Evolutionary conservation across 2,329 filamentous ascomycete species (phyloP).

Genomic region (Beauveria caledonica): DNA sequence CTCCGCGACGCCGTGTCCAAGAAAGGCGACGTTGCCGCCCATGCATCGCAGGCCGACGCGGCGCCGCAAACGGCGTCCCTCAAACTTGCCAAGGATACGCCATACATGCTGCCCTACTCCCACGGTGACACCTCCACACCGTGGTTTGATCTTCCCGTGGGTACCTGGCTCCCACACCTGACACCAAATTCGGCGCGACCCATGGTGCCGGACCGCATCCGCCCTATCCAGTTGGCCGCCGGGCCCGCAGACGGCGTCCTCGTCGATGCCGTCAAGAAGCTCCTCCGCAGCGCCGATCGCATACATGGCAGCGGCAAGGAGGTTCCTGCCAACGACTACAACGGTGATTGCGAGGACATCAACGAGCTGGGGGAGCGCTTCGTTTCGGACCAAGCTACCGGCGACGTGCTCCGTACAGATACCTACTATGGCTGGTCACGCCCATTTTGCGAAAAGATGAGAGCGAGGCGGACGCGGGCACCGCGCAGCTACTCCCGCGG

Average conservation of each 20-base stretch:
- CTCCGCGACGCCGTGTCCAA: constrained; percentile 50
- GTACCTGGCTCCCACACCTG: constrained; percentile 71
- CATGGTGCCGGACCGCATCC: constrained; percentile 63
- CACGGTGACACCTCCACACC: constrained; percentile 68
- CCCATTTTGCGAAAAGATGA: constrained; percentile 75
- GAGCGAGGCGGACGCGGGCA: constrained; percentile 24
- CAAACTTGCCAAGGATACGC: constrained; percentile 45
- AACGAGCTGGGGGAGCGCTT: constrained; percentile 67
- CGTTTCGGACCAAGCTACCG: constrained; percentile 56
- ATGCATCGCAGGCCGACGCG: constrained; percentile 13
- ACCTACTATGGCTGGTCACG: constrained; percentile 87
- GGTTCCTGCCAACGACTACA: background rate
- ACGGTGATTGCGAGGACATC: constrained; percentile 43
- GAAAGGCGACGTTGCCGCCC: background rate
- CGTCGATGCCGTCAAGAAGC: constrained; percentile 57
- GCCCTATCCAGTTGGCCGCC: constrained; percentile 60
- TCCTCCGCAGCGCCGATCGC: constrained; percentile 61
- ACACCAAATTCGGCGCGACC: constrained; percentile 66
- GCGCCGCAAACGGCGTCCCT: constrained; percentile 13
- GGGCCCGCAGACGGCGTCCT: constrained; percentile 62
- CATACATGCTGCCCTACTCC: constrained; percentile 63
- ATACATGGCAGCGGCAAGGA: constrained; percentile 50
- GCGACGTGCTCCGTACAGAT: constrained; percentile 55
- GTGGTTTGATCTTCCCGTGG: constrained; percentile 77
- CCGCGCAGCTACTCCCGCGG: constrained; percentile 12